phyloP scores from a whole-genome alignment of 2,329 filamentous ascomycete species.

The Aspergillus versicolor region DNA sequence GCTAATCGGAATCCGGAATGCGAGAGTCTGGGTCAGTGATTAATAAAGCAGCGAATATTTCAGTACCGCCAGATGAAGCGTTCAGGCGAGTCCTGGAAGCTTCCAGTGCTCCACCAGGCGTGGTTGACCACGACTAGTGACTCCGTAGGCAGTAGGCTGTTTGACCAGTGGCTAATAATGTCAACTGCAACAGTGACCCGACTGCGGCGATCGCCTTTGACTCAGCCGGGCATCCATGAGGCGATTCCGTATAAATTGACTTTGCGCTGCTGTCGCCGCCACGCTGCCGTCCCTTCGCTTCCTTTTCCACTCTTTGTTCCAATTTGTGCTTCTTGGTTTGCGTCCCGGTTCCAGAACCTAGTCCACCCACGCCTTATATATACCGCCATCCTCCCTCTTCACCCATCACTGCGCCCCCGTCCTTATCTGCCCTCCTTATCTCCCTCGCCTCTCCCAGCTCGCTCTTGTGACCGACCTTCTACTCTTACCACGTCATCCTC shows the following conservation, averaged over 20 bases:
- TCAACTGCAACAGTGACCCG: background rate
- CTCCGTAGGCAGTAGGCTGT: background rate
- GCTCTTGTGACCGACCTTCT: conserved; percentile 2
- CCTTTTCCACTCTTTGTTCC: conserved; percentile 9
- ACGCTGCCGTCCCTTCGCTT: conserved; percentile 10
- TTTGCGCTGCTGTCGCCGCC: conserved; percentile 21
- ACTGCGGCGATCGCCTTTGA: conserved; percentile 14
- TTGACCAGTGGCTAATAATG: background rate
- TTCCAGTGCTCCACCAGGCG: conserved; percentile 12
- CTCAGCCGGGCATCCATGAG: conserved; percentile 18
- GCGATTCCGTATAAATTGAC: conserved; percentile 24
- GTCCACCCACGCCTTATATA: background rate
- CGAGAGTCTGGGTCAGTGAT: conserved; percentile 1
- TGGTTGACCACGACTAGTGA: no score
- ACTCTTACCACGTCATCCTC: conserved; percentile 8
- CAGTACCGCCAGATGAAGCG: background rate
- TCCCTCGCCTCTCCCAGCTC: background rate
- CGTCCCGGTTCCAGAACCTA: conserved; percentile 1
- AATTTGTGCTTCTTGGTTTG: conserved; percentile 3
- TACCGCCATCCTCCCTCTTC: conserved; percentile 2
- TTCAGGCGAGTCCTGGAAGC: conserved; percentile 6
- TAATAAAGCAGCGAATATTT: conserved; percentile 9
- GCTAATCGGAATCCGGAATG: background rate
- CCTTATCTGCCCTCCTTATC: conserved; percentile 13
- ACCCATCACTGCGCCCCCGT: conserved; percentile 8